phyloP scores from a whole-genome alignment of 345 rosid genomes.

The Pugionium cornutum region DNA sequence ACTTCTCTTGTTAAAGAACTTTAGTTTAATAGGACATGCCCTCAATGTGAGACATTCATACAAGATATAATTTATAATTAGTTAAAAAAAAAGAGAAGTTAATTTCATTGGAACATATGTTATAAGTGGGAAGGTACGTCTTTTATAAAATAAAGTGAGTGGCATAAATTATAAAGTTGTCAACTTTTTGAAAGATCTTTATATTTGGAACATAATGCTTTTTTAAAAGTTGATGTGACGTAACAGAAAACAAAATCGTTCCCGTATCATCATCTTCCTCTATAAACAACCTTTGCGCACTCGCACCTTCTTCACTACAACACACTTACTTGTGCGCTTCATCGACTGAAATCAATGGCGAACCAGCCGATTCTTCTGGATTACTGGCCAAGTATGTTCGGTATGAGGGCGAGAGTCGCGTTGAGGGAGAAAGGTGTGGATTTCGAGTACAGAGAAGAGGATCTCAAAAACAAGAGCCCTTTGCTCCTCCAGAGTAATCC shows the following conservation, averaged over 20 bases:
- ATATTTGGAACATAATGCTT: not conserved
- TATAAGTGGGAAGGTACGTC: no score
- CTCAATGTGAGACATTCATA: not conserved
- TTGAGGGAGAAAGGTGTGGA: constrained; percentile 34
- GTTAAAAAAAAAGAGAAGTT: not conserved
- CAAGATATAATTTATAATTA: no score
- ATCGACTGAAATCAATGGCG: constrained; percentile 21
- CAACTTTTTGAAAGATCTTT: not conserved
- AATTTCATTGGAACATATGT: not conserved
- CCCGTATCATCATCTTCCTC: not conserved
- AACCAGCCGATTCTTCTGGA: constrained; percentile 25
- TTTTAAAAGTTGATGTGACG: constrained; percentile 11
- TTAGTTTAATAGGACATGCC: not conserved
- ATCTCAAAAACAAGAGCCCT: constrained; percentile 27
- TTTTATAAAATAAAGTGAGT: no score
- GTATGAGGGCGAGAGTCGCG: constrained; percentile 36
- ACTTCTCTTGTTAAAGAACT: not conserved
- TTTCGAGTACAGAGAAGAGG: constrained; percentile 34
- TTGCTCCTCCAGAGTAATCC: constrained; percentile 38
- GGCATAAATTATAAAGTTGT: not conserved
- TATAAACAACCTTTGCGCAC: not conserved
- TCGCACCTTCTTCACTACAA: not conserved
- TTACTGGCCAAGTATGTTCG: constrained; percentile 40
- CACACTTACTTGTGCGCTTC: constrained; percentile 1
- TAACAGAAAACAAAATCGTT: not conserved